Evolutionary conservation across 345 rosid genomes (phyloP).

Genomic region (Carallia pectinifolia): DNA sequence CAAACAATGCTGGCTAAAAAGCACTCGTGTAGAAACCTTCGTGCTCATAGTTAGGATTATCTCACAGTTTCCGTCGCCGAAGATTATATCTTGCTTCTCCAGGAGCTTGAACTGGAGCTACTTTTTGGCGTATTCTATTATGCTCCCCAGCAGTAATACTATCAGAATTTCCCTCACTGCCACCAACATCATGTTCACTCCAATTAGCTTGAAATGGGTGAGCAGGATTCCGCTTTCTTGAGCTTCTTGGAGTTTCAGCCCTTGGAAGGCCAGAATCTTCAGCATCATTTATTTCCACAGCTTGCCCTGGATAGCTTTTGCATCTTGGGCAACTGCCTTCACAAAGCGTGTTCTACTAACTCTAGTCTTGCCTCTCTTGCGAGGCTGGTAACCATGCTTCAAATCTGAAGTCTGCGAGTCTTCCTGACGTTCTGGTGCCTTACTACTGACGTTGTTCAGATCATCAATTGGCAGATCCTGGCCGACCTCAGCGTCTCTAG

Average conservation of each 20-base stretch:
- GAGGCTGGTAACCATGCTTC: conserved; percentile 43
- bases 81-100: conserved; percentile 64
- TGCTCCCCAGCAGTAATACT: conserved; percentile 55
- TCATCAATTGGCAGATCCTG: conserved; percentile 44
- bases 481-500: conserved; percentile 42
- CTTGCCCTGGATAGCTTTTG: conserved; percentile 65
- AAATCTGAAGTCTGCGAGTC: conserved; percentile 51
- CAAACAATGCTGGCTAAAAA: not conserved
- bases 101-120: conserved; percentile 35
- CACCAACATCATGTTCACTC: conserved; percentile 61
- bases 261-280: conserved; percentile 57
- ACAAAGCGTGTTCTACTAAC: conserved; percentile 64
- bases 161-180: conserved; percentile 66
- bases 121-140: conserved; percentile 65
- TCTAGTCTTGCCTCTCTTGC: conserved; percentile 50
- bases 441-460: conserved; percentile 52
- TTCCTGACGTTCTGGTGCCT: conserved; percentile 43
- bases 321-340: conserved; percentile 79
- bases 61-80: conserved; percentile 67
- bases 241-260: conserved; percentile 47
- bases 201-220: conserved; percentile 47
- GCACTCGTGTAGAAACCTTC: too few species aligned
- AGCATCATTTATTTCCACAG: conserved; percentile 43
- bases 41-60: not conserved
- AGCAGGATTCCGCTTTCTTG: conserved; percentile 59